phyloP scores from a whole-genome alignment of 2,329 filamentous ascomycete genomes.

The Aspergillus awamori region DNA sequence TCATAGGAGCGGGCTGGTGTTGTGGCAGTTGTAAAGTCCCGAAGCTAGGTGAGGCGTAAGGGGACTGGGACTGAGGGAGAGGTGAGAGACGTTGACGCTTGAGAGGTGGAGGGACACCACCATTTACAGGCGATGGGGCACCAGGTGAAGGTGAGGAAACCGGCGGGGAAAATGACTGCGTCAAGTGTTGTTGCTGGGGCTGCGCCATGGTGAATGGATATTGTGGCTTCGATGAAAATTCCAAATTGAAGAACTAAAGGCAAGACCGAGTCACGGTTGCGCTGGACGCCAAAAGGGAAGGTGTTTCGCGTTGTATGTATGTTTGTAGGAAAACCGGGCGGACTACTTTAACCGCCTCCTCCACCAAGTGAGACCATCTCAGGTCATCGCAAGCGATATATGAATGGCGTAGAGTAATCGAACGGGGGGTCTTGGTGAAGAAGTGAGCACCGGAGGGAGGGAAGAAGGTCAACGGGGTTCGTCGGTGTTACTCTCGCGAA shows the following conservation, averaged over 20 bases:
- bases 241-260: constrained; percentile 11
- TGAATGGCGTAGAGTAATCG: neutral
- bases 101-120: constrained; percentile 65
- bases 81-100: constrained; percentile 75
- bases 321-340: constrained; percentile 38
- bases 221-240: constrained; percentile 6
- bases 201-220: constrained; percentile 58
- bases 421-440: neutral
- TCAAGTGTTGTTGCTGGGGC: constrained; percentile 51
- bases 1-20: constrained; percentile 34
- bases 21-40: constrained; percentile 51
- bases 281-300: constrained; percentile 20
- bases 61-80: constrained; percentile 64
- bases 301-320: constrained; percentile 33
- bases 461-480: constrained; percentile 13
- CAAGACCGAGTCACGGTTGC: constrained; percentile 25
- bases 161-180: constrained; percentile 64
- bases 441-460: constrained; percentile 18
- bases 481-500: constrained; percentile 18
- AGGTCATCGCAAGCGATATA: constrained; percentile 29
- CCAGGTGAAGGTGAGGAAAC: constrained; percentile 65
- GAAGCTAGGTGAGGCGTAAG: constrained; percentile 65
- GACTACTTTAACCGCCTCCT: constrained; percentile 41
- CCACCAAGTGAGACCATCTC: constrained; percentile 44
- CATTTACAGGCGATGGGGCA: constrained; percentile 53